Evolutionary conservation across 2,329 filamentous ascomycete genomes (phyloP).

Genomic region (Sarocladium kiliense): DNA sequence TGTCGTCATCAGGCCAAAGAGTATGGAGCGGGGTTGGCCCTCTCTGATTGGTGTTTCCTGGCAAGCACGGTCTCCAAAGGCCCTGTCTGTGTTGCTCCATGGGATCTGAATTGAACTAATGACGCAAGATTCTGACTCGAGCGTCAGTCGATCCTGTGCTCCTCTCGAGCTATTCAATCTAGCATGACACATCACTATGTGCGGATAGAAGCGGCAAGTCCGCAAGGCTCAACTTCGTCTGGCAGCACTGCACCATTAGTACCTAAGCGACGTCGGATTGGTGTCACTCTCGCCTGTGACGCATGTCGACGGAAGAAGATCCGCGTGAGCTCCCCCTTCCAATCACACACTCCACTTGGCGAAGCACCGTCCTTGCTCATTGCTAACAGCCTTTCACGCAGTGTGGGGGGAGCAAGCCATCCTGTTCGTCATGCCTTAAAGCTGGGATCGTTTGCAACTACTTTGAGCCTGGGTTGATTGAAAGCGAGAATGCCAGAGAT

Average conservation of each 20-base stretch:
- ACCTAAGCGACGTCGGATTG: not conserved
- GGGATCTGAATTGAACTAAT: no score
- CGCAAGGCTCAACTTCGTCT: not conserved
- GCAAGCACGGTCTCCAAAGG: no score
- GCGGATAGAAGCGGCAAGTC: not conserved
- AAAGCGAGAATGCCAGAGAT: not conserved
- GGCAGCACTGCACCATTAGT: not conserved
- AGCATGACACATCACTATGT: not conserved
- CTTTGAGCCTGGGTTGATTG: not conserved
- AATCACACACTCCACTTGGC: no score
- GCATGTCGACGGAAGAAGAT: constrained; percentile 1
- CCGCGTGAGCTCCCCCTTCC: not conserved
- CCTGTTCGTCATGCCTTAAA: not conserved
- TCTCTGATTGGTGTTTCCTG: no score
- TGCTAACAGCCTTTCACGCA: not conserved
- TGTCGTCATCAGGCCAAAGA: no score
- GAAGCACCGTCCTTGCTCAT: not conserved
- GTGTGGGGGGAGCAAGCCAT: not conserved
- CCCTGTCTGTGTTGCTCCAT: no score
- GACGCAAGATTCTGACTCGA: no score
- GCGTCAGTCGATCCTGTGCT: not conserved
- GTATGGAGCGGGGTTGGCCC: no score
- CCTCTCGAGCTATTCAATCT: not conserved
- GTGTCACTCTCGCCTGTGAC: not conserved
- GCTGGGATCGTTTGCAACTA: not conserved